phyloP scores from a whole-genome alignment of 257 asterid species.

The Gentiana macrophylla region DNA sequence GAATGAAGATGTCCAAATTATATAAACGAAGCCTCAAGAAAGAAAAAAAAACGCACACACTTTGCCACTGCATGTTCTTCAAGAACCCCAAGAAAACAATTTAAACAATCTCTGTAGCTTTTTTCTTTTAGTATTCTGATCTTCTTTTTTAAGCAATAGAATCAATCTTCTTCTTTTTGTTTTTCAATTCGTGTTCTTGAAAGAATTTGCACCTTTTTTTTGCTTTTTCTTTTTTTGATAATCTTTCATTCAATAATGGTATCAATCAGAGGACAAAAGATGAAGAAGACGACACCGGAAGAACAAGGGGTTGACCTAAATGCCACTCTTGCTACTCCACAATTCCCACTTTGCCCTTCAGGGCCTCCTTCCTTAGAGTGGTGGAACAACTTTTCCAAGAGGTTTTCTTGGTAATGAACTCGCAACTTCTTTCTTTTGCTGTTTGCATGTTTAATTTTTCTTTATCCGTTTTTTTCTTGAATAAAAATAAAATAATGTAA shows the following conservation, averaged over 20 bases:
- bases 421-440: neutral
- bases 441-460: conserved; percentile 5
- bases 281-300: neutral
- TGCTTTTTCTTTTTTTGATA: neutral
- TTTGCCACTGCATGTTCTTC: conserved; percentile 4
- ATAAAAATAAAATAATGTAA: neutral
- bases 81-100: conserved; percentile 4
- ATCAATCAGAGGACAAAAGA: too few relatives aligned
- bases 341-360: neutral
- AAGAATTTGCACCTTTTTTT: neutral
- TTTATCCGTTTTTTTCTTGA: neutral
- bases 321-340: conserved; percentile 5
- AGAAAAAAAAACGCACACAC: neutral
- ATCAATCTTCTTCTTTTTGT: neutral
- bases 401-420: too few relatives aligned
- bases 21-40: too few relatives aligned
- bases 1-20: too few relatives aligned
- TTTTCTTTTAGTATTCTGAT: too few relatives aligned
- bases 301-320: conserved; percentile 11
- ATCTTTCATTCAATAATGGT: too few relatives aligned
- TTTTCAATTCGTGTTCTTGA: neutral
- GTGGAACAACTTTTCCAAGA: too few relatives aligned
- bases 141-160: neutral
- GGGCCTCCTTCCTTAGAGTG: neutral
- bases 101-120: neutral